Conservation (phyloP, 352 stramenopile species). For the Globisporangium middletonii region DNA sequence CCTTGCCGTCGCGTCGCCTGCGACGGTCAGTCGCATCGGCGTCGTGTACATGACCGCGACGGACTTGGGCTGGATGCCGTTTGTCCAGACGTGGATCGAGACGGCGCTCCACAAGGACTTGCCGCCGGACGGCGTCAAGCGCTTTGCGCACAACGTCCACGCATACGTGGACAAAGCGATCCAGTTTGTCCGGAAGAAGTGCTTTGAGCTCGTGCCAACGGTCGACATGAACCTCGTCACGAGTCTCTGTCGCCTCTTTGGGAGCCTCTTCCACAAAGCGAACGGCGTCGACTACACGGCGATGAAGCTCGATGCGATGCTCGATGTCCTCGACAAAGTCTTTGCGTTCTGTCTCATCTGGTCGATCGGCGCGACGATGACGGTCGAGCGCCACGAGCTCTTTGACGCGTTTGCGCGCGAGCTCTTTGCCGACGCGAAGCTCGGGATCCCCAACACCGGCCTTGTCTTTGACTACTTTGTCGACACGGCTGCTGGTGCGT, state of each 20-base stretch:
- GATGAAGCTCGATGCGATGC: constrained; percentile 34
- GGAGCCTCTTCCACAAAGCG: constrained; percentile 64
- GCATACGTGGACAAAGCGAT: constrained; percentile 67
- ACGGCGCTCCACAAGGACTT: constrained; percentile 46
- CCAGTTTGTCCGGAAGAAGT: constrained; percentile 70
- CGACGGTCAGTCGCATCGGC: constrained; percentile 79
- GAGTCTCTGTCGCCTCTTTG: constrained; percentile 83
- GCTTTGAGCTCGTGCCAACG: constrained; percentile 82
- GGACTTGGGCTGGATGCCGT: constrained; percentile 88
- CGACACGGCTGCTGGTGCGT: constrained; percentile 41
- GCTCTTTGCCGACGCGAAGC: constrained; percentile 36
- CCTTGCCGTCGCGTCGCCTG: constrained; percentile 86
- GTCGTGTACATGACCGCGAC: constrained; percentile 78
- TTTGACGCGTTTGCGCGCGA: constrained; percentile 82
- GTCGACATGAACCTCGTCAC: constrained; percentile 87
- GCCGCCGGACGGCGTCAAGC: constrained; percentile 26
- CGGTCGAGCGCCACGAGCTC: constrained; percentile 51
- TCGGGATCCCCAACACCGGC: constrained; percentile 51
- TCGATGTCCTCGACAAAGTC: constrained; percentile 61
- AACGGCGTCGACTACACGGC: constrained; percentile 18
- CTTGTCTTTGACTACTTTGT: constrained; percentile 88
- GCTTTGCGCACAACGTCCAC: constrained; percentile 43
- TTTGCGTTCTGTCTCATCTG: constrained; percentile 91
- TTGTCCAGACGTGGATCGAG: constrained; percentile 87
- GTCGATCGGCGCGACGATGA: constrained; percentile 86